Conservation (phyloP, 2,329 filamentous ascomycete genomes). For the Venturia oleaginea region DNA sequence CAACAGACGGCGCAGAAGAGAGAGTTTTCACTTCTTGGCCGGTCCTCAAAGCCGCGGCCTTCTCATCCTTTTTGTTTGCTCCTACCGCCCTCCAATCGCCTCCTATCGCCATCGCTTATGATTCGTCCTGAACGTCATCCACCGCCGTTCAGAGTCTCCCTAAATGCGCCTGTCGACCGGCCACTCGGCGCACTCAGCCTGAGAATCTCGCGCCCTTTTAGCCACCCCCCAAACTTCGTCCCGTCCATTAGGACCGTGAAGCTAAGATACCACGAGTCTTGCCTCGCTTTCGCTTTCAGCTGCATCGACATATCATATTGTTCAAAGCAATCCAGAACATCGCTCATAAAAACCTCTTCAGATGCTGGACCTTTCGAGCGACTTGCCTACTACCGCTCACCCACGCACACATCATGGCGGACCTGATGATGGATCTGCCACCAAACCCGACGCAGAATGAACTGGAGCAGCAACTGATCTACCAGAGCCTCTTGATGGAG, state of each 20-base stretch:
- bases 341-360: neutral
- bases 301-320: neutral
- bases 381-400: neutral
- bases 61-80: neutral
- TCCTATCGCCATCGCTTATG: neutral
- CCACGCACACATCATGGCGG: neutral
- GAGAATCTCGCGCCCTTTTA: neutral
- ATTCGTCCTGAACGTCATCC: neutral
- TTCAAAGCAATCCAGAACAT: neutral
- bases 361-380: neutral
- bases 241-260: neutral
- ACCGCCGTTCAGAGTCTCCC: neutral
- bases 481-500: slow-evolving; percentile 23
- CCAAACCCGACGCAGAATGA: slow-evolving; percentile 17
- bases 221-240: neutral
- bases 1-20: neutral
- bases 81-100: too few relatives aligned
- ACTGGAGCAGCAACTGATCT: slow-evolving; percentile 26
- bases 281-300: neutral
- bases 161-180: neutral
- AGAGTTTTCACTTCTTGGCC: neutral
- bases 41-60: neutral
- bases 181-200: neutral
- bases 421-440: neutral
- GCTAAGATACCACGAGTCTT: neutral